Base-by-base conservation (phyloP, 2,329 filamentous ascomycete species). In the Aureobasidium sp. region DNA sequence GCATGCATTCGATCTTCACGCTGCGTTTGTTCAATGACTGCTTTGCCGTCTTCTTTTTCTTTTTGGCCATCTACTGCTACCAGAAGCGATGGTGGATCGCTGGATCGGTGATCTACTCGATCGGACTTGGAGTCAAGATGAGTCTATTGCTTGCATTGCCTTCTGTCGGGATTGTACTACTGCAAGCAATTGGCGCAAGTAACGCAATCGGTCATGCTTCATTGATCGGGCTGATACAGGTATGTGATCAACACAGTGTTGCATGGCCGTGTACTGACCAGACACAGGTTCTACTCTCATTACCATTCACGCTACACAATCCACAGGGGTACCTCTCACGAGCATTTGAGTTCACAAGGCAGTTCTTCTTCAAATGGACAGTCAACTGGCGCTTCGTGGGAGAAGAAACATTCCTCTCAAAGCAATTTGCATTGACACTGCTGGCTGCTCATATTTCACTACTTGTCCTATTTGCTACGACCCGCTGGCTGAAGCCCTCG, bases 351-450 rank as follows among this genome's bases (percentile, higher is more conserved):
- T 82, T 99, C 63, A 91, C 89, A 51, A 83, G 94, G 61, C 86
- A 90, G 68, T 99, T 99, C 77, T 82, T 96, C 69, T 97, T 93
- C 80, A 91, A 93, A 76, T 99, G 94, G 94, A 99, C 94, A 0
- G 94, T 99, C 67, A 99, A 99, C 75, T 99, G 94, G 94, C 86
- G 92, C 60, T 97, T 97, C 73, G 77, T 97, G n/a, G 87, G 89
- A 17, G 91, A 97, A 75, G 84, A 89, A 7, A 75, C 78, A 0
- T 99, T 99, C 69, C 81, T 95, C 51, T 88, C 85, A 67, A 83
- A 78, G 64, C 72, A 77, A 1, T 95, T 96, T 71, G 84, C 91
- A 29, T 68, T 87, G 20, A 74, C 77, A 15, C 80, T 97, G 56
- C 79, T 96, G 29, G 79, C 75, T 1, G 71, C 84, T 61, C 91